A percentile compares a stretch with the other conserved stretches of the same genome.
Evolutionary conservation across 306 rosid genomes (phyloP).

Genomic region (Cucurbita pepo): DNA sequence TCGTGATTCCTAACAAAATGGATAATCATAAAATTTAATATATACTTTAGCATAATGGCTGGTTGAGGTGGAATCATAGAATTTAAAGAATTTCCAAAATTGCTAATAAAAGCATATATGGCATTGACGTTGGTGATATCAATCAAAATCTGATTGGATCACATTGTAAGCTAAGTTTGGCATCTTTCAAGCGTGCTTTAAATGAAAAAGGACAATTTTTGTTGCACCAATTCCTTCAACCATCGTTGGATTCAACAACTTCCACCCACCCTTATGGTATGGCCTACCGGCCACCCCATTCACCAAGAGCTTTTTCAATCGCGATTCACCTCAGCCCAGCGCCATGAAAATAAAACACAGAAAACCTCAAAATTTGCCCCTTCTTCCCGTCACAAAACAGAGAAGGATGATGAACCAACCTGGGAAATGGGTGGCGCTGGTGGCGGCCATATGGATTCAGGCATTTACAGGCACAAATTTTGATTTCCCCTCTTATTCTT

Average conservation of each 20-base stretch:
- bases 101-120: too few relatives aligned
- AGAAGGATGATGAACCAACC: constrained; percentile 55
- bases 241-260: background rate
- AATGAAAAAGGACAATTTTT: background rate
- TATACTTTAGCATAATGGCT: too few relatives aligned
- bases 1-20: too few relatives aligned
- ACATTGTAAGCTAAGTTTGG: background rate
- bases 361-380: background rate
- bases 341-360: background rate
- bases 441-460: constrained; percentile 83
- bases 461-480: constrained; percentile 87
- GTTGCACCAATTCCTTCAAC: background rate
- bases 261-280: background rate
- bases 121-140: too few relatives aligned
- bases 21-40: too few relatives aligned
- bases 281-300: background rate
- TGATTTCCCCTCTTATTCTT: constrained; percentile 76
- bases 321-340: background rate
- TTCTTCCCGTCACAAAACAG: background rate
- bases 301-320: background rate
- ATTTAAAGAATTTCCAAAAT: too few relatives aligned
- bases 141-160: background rate
- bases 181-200: background rate
- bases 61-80: too few relatives aligned
- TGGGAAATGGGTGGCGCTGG: constrained; percentile 71